Evolutionary conservation across 2,329 filamentous ascomycete genomes (phyloP), one percentile per base, ranked within the genome.

Genomic region (Bipolaris bicolor): DNA sequence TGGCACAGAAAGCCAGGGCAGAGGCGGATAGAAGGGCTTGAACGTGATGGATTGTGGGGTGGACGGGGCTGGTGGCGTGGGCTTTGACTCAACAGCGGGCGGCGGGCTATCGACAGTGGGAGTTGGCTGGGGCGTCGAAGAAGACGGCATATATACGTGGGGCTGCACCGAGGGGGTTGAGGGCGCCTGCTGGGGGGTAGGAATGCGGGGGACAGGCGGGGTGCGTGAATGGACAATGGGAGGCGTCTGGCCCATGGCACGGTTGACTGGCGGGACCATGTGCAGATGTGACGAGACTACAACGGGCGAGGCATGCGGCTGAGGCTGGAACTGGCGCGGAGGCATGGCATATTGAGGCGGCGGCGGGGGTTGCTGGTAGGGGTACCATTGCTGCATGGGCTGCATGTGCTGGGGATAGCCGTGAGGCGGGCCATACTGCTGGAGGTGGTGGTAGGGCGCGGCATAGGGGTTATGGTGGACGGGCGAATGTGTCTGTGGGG

Each of bases 1-100:
- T 15, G 83, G 80, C 26, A 83, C 80, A 11, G 85, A 88, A 33
- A 85, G 79, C 86, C 86, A 88, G 10, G 86, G 86, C 18, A 88
- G 75, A 11, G 79, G 77, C 57, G 84, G 81, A 58, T 80, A 79
- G 68, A 80, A 86, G 1, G 82, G 81, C 68, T 77, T 79, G 49
- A 66, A 66, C 7, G 65, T 61, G 7, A 68, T 61, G 22, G 66
- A 66, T 43, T 69, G 68, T 15, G 68, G 65, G 9, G 64, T 45
- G n/a, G 65, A 61, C 15, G 62, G 58, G 10, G 58, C 47, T 9
- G 57, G 31, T 33, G 57, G 60, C 10, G 44, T 52, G n/a, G 65
- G 56, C 60, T 67, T 65, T 29, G 62, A 52, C 41, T 67, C 67
- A 39, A 47, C 56, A 7, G 47, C 52, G 1, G 62, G 57, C 11